Conservation (phyloP, 2,329 filamentous ascomycete species). For the Botrytis galanthina region DNA sequence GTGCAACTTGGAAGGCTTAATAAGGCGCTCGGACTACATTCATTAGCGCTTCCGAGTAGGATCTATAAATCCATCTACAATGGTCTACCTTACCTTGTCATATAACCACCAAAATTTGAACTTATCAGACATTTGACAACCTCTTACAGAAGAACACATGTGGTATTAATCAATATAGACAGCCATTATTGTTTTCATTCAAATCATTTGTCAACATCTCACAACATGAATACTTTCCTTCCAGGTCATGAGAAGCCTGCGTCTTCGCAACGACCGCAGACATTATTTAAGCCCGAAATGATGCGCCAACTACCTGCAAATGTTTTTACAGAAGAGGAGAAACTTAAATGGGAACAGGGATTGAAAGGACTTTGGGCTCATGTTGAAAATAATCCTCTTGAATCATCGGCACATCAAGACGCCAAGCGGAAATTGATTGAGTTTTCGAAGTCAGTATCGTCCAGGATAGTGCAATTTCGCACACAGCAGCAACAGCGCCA, state of each 20-base stretch:
- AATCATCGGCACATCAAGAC: constrained; percentile 48
- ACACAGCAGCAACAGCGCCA: constrained; percentile 23
- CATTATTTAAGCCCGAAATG: constrained; percentile 36
- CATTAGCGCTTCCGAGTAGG: not conserved
- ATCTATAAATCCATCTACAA: not conserved
- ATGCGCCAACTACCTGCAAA: constrained; percentile 35
- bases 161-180: not conserved
- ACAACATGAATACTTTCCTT: constrained; percentile 33
- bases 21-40: not conserved
- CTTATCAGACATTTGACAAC: not conserved
- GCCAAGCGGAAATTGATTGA: constrained; percentile 59
- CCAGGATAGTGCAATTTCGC: constrained; percentile 7
- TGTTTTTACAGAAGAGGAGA: constrained; percentile 52
- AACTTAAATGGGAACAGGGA: constrained; percentile 57
- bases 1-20: not conserved
- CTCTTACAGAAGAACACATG: not conserved
- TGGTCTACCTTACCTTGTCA: not conserved
- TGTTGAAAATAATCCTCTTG: constrained; percentile 49
- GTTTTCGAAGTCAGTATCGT: constrained; percentile 56
- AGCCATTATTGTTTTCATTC: not conserved
- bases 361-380: constrained; percentile 51
- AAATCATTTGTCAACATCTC: not conserved
- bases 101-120: not conserved
- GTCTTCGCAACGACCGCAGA: constrained; percentile 27
- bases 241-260: constrained; percentile 27